Percentiles rank a stretch among this genome's conserved stretches.
Evolutionary conservation across 352 stramenopile species (phyloP).

Genomic region (Globisporangium camurandrum): DNA sequence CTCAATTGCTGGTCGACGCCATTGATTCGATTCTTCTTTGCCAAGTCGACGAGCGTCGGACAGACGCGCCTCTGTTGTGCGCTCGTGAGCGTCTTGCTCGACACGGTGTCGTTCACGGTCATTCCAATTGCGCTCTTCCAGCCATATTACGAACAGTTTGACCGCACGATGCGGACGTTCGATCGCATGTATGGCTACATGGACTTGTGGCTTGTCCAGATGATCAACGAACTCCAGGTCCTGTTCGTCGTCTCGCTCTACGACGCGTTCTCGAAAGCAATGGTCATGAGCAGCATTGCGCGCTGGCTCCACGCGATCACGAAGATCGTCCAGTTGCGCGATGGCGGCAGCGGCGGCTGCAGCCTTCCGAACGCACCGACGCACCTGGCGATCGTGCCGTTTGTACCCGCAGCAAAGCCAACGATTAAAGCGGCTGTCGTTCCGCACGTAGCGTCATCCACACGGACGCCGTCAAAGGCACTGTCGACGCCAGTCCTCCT

Average conservation of each 20-base stretch:
- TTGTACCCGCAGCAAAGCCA: background rate
- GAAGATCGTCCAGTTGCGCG: conserved; percentile 5
- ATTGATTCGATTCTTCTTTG: background rate
- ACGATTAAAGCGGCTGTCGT: too few species aligned
- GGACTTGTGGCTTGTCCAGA: conserved; percentile 22
- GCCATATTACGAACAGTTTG: conserved; percentile 15
- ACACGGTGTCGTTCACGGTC: conserved; percentile 16
- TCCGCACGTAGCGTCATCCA: background rate
- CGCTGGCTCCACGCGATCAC: conserved; percentile 20
- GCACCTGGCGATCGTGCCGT: background rate
- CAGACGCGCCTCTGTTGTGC: background rate
- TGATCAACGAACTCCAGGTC: conserved; percentile 26
- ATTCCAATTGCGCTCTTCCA: conserved; percentile 12
- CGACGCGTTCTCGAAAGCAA: conserved; percentile 17
- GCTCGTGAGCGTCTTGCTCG: conserved; percentile 21
- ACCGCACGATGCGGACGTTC: conserved; percentile 9
- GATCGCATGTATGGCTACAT: conserved; percentile 12
- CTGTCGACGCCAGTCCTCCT: background rate
- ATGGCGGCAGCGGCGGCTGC: background rate
- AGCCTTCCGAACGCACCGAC: background rate
- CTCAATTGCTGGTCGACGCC: conserved; percentile 26
- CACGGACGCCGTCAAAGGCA: background rate
- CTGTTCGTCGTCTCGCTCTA: conserved; percentile 21
- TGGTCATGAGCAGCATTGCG: conserved; percentile 23
- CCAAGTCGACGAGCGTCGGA: background rate